Evolutionary conservation across 2,329 filamentous ascomycete genomes (phyloP).

Genomic region (Ophiosphaerella herpotricha): DNA sequence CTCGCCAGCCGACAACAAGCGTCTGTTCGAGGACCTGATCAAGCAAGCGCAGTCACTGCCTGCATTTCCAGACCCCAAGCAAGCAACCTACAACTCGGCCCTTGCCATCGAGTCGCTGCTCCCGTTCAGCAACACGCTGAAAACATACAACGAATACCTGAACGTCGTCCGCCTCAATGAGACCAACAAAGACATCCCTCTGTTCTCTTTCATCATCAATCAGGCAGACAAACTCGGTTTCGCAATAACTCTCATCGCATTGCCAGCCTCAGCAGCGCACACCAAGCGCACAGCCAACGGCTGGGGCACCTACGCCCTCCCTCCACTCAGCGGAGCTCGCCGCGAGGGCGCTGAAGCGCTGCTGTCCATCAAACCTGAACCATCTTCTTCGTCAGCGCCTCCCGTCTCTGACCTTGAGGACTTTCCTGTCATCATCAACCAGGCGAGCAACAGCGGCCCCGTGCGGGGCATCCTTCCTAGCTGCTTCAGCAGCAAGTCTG

Average conservation of each 20-base stretch:
- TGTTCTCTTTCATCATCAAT: constrained; percentile 11
- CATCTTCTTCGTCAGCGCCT: constrained; percentile 26
- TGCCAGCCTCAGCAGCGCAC: constrained; percentile 35
- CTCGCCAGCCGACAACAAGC: constrained; percentile 38
- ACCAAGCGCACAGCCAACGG: constrained; percentile 39
- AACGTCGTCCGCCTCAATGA: constrained; percentile 31
- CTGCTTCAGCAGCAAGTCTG: constrained; percentile 73
- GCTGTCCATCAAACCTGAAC: constrained; percentile 31
- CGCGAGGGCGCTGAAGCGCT: constrained; percentile 39
- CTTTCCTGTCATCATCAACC: constrained; percentile 30
- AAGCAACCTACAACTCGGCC: constrained; percentile 28
- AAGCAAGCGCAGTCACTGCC: constrained; percentile 41
- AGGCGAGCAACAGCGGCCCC: constrained; percentile 35
- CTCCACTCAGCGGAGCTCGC: constrained; percentile 27
- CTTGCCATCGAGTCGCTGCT: constrained; percentile 28
- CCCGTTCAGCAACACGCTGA: constrained; percentile 20
- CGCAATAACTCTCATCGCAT: constrained; percentile 44
- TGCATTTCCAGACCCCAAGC: constrained; percentile 29
- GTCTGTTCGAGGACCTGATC: constrained; percentile 43
- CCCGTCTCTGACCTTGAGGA: constrained; percentile 33
- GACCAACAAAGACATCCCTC: constrained; percentile 20
- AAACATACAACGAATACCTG: constrained; percentile 38
- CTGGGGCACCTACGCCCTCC: constrained; percentile 43
- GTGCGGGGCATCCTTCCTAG: constrained; percentile 64
- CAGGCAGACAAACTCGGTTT: constrained; percentile 22